A percentile compares a stretch with the other conserved stretches of the same genome.
These are phyloP conservation scores for Asterophora lycoperdoides DNA, from an alignment of 768 basidiomycete genomes.

Conservation along the genomic window DNA sequence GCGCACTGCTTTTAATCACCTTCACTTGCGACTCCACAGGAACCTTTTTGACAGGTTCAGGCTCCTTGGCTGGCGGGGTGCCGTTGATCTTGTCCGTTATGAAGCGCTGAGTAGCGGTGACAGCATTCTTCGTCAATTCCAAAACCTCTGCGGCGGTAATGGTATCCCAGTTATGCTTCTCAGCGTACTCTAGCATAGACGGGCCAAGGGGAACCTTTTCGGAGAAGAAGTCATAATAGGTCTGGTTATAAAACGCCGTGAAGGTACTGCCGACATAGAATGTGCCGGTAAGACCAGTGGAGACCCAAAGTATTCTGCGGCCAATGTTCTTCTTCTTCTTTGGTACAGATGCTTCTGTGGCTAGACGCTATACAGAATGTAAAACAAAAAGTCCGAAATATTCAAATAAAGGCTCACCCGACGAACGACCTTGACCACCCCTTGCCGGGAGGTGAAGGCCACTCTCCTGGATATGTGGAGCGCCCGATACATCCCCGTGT, in stretches of 20 bases:
- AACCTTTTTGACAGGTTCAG: slow-evolving; percentile 28
- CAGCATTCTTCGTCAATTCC: slow-evolving; percentile 46
- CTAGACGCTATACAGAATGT: slow-evolving; percentile 62
- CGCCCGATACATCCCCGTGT: slow-evolving; percentile 51
- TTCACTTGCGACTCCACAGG: slow-evolving; percentile 32
- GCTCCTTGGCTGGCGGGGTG: slow-evolving; percentile 27
- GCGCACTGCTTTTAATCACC: slow-evolving; percentile 36
- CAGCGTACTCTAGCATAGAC: slow-evolving; percentile 75
- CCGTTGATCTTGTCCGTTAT: slow-evolving; percentile 48
- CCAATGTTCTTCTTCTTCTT: slow-evolving; percentile 54
- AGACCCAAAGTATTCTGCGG: slow-evolving; percentile 61
- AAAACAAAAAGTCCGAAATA: neutral
- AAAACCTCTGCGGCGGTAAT: slow-evolving; percentile 60
- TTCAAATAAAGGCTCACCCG: slow-evolving; percentile 44
- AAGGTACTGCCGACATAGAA: slow-evolving; percentile 85
- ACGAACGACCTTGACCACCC: slow-evolving; percentile 47
- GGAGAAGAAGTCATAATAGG: slow-evolving; percentile 84
- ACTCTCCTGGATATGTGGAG: slow-evolving; percentile 53
- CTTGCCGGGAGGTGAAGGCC: slow-evolving; percentile 41
- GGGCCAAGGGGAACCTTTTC: slow-evolving; percentile 76
- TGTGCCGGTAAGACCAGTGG: slow-evolving; percentile 60
- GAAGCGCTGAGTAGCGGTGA: slow-evolving; percentile 46
- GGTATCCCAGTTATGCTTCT: slow-evolving; percentile 74
- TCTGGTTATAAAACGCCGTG: slow-evolving; percentile 68
- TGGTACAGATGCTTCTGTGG: slow-evolving; percentile 46